Evolutionary conservation across 768 basidiomycete species (phyloP).

Genomic region (Agrocybe chaxingu): DNA sequence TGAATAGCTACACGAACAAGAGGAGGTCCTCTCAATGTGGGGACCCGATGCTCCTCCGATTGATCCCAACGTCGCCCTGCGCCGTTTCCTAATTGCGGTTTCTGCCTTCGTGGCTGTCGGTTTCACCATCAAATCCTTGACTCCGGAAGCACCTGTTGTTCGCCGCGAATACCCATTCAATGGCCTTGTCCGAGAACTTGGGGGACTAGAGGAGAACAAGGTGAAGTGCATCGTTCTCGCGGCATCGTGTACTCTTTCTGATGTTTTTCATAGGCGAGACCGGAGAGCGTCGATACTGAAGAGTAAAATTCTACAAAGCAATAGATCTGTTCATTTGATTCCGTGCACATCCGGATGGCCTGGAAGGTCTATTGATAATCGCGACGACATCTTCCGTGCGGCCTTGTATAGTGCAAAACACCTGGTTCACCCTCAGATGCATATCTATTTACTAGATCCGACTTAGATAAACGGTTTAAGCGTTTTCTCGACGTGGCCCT

Average conservation of each 20-base stretch:
- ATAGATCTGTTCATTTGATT: background rate
- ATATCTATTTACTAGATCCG: too few relatives aligned
- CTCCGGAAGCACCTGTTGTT: constrained; percentile 59
- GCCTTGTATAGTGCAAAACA: too few relatives aligned
- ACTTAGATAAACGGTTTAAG: too few relatives aligned
- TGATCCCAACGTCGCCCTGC: constrained; percentile 54
- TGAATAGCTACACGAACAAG: constrained; percentile 70
- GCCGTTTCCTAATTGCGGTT: constrained; percentile 61
- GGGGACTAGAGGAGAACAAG: constrained; percentile 77
- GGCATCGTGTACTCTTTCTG: constrained; percentile 2
- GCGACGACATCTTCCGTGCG: too few relatives aligned
- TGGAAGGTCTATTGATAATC: too few relatives aligned
- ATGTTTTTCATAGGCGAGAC: constrained; percentile 19
- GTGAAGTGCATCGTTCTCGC: constrained; percentile 30
- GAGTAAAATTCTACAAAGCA: background rate
- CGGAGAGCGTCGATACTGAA: constrained; percentile 17
- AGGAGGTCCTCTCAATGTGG: constrained; percentile 85
- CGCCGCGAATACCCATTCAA: constrained; percentile 76
- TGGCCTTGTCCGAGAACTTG: constrained; percentile 74
- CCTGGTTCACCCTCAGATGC: too few relatives aligned
- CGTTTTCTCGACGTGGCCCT: too few relatives aligned
- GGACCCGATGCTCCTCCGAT: constrained; percentile 74
- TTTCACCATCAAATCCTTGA: constrained; percentile 48
- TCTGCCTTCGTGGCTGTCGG: constrained; percentile 65
- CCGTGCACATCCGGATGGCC: background rate